Evolutionary conservation across 2,329 filamentous ascomycete species (phyloP), one percentile per base, ranked within the genome.

Genomic region (Annulohypoxylon truncatum): DNA sequence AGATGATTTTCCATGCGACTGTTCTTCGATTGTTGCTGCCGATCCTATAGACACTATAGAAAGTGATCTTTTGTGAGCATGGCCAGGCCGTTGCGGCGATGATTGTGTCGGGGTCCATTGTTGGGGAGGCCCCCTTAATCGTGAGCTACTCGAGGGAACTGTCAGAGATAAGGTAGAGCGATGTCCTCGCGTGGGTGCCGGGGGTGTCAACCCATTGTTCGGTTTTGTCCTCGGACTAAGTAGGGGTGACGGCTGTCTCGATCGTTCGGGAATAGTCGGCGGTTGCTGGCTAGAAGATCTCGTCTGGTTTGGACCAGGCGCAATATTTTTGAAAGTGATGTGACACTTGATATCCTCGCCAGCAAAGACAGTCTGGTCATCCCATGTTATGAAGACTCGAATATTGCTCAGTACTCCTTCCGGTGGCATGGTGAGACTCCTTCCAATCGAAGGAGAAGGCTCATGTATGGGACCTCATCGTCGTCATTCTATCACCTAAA

Each of bases 281-380:
- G 74, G 68, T 29, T 74, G 71, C 71, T 61, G 72, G 66, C 60
- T 77, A 57, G 54, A 68, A 70, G 61, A 48, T 53, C 56, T 76
- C 51, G 76, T 67, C 61, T 80, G 79, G 47, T 70, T 77, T 33
- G 78, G 70, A 38, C 80, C 81, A 52, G 86, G 76, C 42, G 88
- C 85, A 68, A 94, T 86, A 78, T 99, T 99, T 81, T 92, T 95
- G 82, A 99, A 99, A 53, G 93, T 97, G 79, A 99, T 97, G 72
- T 90, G 94, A 81, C 96, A 98, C 82, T 94, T 92, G 76, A 98
- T 88, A 76, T 97, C 92, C 84, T 99, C 96, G 80, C 96, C 96
- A 61, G 96, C 93, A 81, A 98, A 99, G 74, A 99, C 93, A 67
- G 92, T 94, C 79, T 95, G 90, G 77, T 97, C 92, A 79, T 93